Evolutionary conservation across 78 protist species (phyloP).

Genomic region (Pelomyxa schiedti): DNA sequence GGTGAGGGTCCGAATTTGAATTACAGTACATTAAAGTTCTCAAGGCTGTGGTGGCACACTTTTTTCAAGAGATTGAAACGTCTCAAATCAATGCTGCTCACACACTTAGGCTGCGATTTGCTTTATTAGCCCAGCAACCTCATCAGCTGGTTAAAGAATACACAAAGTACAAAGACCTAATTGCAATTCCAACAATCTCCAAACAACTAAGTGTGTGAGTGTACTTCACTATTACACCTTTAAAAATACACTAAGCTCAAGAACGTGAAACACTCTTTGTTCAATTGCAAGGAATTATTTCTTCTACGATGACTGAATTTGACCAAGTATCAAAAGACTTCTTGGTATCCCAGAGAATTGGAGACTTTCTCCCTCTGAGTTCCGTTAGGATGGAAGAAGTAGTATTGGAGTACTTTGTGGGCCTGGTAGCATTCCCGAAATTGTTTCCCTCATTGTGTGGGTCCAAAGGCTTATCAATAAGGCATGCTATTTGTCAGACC

Average conservation of each 20-base stretch:
- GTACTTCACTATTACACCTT: not conserved
- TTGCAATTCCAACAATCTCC: conserved; percentile 7
- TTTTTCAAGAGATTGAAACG: not conserved
- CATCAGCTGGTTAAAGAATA: conserved; percentile 11
- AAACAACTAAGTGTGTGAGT: conserved; percentile 4
- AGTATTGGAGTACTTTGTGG: too few species aligned
- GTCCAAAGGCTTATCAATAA: conserved; percentile 4
- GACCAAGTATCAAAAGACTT: not conserved
- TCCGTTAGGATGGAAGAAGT: too few species aligned
- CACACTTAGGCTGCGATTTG: not conserved
- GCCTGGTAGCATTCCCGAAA: conserved; percentile 2
- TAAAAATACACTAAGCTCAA: not conserved
- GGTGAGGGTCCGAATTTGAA: not conserved
- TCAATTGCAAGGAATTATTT: not conserved
- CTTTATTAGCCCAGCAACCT: not conserved
- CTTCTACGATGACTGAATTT: not conserved
- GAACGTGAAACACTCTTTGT: conserved; percentile 25
- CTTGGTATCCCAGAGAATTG: not conserved
- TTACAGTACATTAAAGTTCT: not conserved
- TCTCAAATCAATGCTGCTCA: not conserved
- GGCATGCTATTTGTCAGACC: too few species aligned
- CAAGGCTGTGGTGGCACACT: not conserved
- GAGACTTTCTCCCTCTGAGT: not conserved
- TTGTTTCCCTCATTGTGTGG: conserved; percentile 10
- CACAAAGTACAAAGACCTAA: conserved; percentile 7